Percentiles rank a stretch among this genome's conserved stretches.
These are phyloP conservation scores for Datisca glomerata DNA, from an alignment of 306 rosid genomes.

Conservation along the genomic window DNA sequence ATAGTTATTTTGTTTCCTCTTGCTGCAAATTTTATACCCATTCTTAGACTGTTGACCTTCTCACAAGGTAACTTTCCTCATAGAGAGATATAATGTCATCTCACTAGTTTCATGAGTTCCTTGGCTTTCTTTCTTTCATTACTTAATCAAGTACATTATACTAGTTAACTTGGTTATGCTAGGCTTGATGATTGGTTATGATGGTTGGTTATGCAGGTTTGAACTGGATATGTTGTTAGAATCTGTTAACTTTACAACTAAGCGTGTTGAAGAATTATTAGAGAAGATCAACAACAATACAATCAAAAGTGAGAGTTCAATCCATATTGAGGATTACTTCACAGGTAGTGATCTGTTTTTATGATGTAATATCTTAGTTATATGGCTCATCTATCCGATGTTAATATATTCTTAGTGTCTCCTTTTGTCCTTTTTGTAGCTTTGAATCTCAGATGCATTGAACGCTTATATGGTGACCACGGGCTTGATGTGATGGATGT, in stretches of 20 bases:
- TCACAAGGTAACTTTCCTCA: too few species aligned
- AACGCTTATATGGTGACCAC: constrained; percentile 95
- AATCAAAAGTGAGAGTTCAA: constrained; percentile 39
- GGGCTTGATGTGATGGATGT: constrained; percentile 94
- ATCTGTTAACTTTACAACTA: constrained; percentile 81
- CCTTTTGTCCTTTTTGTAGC: constrained; percentile 32
- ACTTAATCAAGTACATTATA: too few species aligned
- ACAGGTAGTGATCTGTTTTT: constrained; percentile 44
- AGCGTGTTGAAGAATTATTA: constrained; percentile 75
- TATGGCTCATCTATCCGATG: constrained; percentile 1
- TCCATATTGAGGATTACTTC: constrained; percentile 68
- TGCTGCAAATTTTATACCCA: too few species aligned
- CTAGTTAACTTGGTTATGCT: too few species aligned
- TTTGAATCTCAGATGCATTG: constrained; percentile 85
- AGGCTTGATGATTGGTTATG: not conserved
- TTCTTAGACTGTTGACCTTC: too few species aligned
- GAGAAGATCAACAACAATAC: constrained; percentile 53
- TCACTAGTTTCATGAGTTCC: too few species aligned
- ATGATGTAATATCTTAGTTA: not conserved
- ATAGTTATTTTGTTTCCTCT: too few species aligned
- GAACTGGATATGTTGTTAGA: constrained; percentile 96
- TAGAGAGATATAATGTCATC: too few species aligned
- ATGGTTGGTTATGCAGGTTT: constrained; percentile 36
- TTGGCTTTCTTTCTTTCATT: too few species aligned
- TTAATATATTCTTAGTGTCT: constrained; percentile 3